A percentile compares a stretch with the other conserved stretches of the same genome.
These are phyloP conservation scores for Vaccinium vitisidaea DNA, from an alignment of 148 eudicot species.

Conservation along the genomic window DNA sequence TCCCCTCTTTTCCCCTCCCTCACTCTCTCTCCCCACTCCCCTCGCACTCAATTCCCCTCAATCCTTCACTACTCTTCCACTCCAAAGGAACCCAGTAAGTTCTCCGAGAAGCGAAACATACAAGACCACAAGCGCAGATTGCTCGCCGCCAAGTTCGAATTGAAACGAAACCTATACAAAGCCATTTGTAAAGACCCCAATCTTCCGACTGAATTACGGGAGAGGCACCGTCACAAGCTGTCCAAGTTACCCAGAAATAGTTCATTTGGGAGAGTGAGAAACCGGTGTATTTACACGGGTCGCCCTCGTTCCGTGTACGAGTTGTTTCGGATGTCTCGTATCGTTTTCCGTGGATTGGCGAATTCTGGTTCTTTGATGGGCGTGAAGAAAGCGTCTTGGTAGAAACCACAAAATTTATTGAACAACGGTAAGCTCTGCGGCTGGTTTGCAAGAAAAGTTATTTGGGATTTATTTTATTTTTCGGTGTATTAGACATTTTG, in stretches of 20 bases:
- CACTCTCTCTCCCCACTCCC: slow-evolving; percentile 12
- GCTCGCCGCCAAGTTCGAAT: background rate
- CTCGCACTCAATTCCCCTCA: slow-evolving; percentile 31
- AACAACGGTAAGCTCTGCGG: background rate
- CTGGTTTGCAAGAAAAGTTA: background rate
- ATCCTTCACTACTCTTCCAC: background rate
- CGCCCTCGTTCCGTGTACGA: background rate
- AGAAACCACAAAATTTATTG: background rate
- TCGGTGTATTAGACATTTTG: background rate
- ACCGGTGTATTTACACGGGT: background rate
- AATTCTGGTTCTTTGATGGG: background rate
- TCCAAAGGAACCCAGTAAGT: background rate
- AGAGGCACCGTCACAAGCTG: background rate
- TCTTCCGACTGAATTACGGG: background rate
- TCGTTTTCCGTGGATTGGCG: background rate
- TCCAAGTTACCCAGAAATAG: background rate
- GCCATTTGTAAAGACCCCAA: background rate
- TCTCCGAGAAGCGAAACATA: background rate
- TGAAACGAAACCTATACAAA: background rate
- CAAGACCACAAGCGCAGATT: background rate
- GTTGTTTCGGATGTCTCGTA: slow-evolving; percentile 1
- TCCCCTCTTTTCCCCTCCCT: slow-evolving; percentile 38
- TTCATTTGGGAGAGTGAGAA: background rate
- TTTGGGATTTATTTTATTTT: background rate
- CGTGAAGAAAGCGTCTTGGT: background rate